Conservation (phyloP, 2,329 filamentous ascomycete species). For the Pseudopithomyces maydicus region DNA sequence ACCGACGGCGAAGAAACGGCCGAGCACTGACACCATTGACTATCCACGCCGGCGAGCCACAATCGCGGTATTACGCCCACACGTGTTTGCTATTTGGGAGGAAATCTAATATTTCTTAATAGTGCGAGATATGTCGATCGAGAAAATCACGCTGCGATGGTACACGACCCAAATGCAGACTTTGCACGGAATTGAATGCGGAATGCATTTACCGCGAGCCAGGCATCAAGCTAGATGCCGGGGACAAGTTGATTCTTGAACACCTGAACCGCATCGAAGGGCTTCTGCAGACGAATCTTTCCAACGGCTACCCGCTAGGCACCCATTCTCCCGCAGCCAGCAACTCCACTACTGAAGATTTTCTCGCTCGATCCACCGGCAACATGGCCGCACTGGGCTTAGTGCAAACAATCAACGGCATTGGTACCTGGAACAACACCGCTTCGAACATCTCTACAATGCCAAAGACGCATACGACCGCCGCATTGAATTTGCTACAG, state of each 20-base stretch:
- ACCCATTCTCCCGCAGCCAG: slow-evolving; percentile 59
- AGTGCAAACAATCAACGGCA: slow-evolving; percentile 56
- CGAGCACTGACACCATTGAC: slow-evolving; percentile 49
- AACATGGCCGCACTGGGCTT: slow-evolving; percentile 43
- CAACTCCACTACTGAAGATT: slow-evolving; percentile 52
- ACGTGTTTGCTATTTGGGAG: neutral
- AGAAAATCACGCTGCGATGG: slow-evolving; percentile 81
- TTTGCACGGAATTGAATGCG: slow-evolving; percentile 80
- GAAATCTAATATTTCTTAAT: slow-evolving; percentile 28
- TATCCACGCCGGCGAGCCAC: slow-evolving; percentile 49
- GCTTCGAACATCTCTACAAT: slow-evolving; percentile 78
- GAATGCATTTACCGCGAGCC: slow-evolving; percentile 86
- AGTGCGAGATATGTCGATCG: slow-evolving; percentile 83
- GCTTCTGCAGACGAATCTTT: slow-evolving; percentile 72
- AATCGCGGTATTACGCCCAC: slow-evolving; percentile 42
- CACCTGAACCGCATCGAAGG: slow-evolving; percentile 78
- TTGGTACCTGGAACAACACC: slow-evolving; percentile 72
- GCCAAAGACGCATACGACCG: slow-evolving; percentile 83
- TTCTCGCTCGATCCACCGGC: slow-evolving; percentile 45
- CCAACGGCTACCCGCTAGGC: slow-evolving; percentile 60
- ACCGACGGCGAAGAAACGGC: slow-evolving; percentile 42
- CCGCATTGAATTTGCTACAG: slow-evolving; percentile 76
- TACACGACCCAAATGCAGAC: slow-evolving; percentile 80
- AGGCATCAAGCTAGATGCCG: slow-evolving; percentile 84
- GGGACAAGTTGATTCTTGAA: slow-evolving; percentile 84